phyloP scores from a whole-genome alignment of 2,329 filamentous ascomycete species.

The Aureobasidium leucospermi region DNA sequence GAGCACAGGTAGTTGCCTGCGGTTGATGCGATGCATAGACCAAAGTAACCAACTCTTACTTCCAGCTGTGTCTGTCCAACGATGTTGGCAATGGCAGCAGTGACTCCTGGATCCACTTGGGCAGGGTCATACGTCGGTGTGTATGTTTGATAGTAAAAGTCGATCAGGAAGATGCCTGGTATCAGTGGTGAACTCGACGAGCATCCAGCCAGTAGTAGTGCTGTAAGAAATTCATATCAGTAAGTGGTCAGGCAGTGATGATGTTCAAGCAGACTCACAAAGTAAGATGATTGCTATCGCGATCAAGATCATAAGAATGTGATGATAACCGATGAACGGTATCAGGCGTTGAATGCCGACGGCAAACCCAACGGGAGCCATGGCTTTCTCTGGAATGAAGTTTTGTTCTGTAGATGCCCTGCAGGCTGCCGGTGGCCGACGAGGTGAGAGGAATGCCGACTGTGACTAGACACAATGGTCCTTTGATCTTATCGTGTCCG shows the following conservation, averaged over 20 bases:
- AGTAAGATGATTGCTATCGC: constrained; percentile 88
- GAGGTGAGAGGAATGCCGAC: constrained; percentile 1
- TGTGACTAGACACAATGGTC: neutral
- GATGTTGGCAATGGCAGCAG: constrained; percentile 80
- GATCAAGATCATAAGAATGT: constrained; percentile 97
- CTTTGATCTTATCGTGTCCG: neutral
- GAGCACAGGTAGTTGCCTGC: constrained; percentile 89
- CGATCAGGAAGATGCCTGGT: constrained; percentile 92
- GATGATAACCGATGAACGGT: constrained; percentile 60
- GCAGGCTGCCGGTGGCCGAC: constrained; percentile 1
- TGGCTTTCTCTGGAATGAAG: constrained; percentile 19
- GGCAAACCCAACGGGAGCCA: constrained; percentile 44
- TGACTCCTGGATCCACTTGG: constrained; percentile 84
- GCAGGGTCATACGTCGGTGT: constrained; percentile 72
- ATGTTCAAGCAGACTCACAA: constrained; percentile 56
- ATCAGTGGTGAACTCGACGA: constrained; percentile 94
- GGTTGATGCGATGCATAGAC: constrained; percentile 90
- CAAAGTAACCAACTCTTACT: constrained; percentile 93
- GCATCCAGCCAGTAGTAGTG: constrained; percentile 86
- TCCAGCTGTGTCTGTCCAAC: constrained; percentile 77
- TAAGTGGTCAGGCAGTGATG: neutral
- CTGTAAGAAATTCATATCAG: constrained; percentile 40
- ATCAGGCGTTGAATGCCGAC: constrained; percentile 50
- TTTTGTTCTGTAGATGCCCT: neutral
- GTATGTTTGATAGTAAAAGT: constrained; percentile 92